Base-by-base conservation (phyloP, 306 rosid species). In the Castanea crenata region DNA sequence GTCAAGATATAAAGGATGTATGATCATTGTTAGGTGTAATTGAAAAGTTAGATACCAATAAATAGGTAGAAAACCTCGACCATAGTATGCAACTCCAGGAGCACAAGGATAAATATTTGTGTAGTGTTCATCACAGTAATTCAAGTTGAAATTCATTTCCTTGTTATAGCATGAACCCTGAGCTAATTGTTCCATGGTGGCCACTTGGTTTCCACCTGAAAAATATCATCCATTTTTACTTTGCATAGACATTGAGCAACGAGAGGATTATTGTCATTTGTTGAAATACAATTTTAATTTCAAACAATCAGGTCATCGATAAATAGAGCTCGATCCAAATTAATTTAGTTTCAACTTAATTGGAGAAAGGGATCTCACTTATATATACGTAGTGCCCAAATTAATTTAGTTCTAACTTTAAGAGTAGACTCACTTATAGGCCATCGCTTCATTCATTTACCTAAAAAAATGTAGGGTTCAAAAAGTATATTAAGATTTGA, bases 131-230 rank as follows among this genome's bases (percentile, higher is more conserved):
- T 95, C 88, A 62, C 99, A 95, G 85, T 95, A 95, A 7, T 8
- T 41, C 82, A 83, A 94, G 83, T 87, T 88, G 29, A 98, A 97
- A 86, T 98, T 95, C 93, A 95, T 80, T 85, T 95, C 99, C 83
- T 77, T 87, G 86, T 90, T 95, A 80, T 90, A 95, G 86, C 99
- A 95, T 29, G 93, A 92, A 69, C 99, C 99, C 91, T 91, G 93
- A 14, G 98, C 98, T 76, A 83, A 78, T 27, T 98, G 98, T 75
- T 98, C 99, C 82, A 96, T 98, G 0, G 97, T 91, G 35, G 95
- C 94, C 85, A 95, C 98, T 80, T 98, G 96, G 78, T 89, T 92
- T 59, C 99, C 99, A 83, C 99, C 21, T 21, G 21, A 35, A 82
- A 82, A 29, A 6, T 41, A 64, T 64, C 70, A 32, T 82, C 72